Percentiles rank a stretch among this genome's conserved stretches.
Conservation (phyloP, 2,329 filamentous ascomycete species). For the Coniochaeta prunicola region DNA sequence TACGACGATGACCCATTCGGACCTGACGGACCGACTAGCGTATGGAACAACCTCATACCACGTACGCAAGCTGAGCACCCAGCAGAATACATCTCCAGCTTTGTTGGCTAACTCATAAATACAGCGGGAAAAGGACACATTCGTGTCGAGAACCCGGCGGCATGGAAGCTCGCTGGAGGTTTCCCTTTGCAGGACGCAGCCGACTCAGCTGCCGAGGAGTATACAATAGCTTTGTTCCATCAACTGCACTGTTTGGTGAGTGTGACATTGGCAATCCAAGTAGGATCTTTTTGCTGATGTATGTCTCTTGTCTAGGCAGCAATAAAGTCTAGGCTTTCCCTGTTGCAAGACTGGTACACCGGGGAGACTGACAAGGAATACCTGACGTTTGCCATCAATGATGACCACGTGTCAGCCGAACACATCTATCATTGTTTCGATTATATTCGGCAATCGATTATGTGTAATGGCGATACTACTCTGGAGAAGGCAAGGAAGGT, state of each 20-base stretch:
- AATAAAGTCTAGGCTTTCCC: constrained; percentile 11
- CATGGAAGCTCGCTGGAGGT: constrained; percentile 7
- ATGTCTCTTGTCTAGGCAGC: constrained; percentile 5
- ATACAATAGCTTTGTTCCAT: constrained; percentile 12
- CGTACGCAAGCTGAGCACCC: constrained; percentile 3
- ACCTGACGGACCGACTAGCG: constrained; percentile 6
- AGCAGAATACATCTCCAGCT: neutral
- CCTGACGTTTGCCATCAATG: constrained; percentile 9
- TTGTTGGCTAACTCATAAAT: too few species aligned
- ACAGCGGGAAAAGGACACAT: constrained; percentile 12
- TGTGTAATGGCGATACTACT: constrained; percentile 14
- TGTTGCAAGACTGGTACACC: constrained; percentile 10
- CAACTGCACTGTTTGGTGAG: constrained; percentile 13
- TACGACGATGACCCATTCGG: constrained; percentile 13
- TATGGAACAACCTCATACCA: constrained; percentile 9
- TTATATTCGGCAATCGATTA: constrained; percentile 12
- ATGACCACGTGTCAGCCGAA: constrained; percentile 8
- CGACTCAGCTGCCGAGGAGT: constrained; percentile 7
- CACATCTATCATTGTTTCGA: constrained; percentile 16
- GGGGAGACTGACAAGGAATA: constrained; percentile 13
- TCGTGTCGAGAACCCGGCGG: constrained; percentile 7
- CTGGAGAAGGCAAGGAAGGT: constrained; percentile 8
- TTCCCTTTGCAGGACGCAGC: constrained; percentile 6
- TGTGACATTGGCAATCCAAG: neutral
- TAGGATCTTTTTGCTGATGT: neutral